Base-by-base conservation (phyloP, 129 eudicot species). In the Apium graveolens region DNA sequence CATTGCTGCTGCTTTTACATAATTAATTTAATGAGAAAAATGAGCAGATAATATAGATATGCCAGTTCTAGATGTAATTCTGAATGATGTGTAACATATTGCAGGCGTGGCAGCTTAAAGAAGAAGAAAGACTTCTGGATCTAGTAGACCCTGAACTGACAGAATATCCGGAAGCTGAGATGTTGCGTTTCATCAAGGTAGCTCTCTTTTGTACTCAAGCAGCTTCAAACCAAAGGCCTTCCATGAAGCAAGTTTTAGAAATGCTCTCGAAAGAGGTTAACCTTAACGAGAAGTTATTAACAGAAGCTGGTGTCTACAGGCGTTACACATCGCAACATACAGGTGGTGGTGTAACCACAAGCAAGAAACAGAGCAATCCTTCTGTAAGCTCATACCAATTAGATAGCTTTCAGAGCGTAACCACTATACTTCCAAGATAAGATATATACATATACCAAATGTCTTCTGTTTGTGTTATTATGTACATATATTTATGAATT, bases 161-260 rank as follows among this genome's bases (percentile, higher is more conserved):
- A 11, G 91, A 89, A 43, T 93, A 79, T 79, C 91, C 95, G 0
- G 78, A 82, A 68, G 88, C 84, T 7, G 93, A 87, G 80, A 75
- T 88, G 51, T 53, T 78, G 55, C 86, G 90, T 3, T 89, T 89
- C 85, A 84, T 88, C 43, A 85, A 82, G 44, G 83, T 91, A 76
- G 96, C 97, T 11, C 84, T 93, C 38, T 89, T 89, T 44, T 93
- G 98, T 70, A 89, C 92, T 24, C 97, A 91, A 82, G 88, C 91
- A 43, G 82, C 83, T 82, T 79, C 98, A 69, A 74, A 74, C 51
- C 91, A 84, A 41, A 86, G 98, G 84, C 98, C 97, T 0, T 82
- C 85, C 24, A 91, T 93, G 98, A 91, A 78, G 32, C 91, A 93
- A 86, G 97, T 93, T 34, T 69, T 91, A 34, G 87, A 82, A 80